These are phyloP conservation scores for Leccinum truebloodii DNA, from an alignment of 768 basidiomycete species.

Conservation along the genomic window DNA sequence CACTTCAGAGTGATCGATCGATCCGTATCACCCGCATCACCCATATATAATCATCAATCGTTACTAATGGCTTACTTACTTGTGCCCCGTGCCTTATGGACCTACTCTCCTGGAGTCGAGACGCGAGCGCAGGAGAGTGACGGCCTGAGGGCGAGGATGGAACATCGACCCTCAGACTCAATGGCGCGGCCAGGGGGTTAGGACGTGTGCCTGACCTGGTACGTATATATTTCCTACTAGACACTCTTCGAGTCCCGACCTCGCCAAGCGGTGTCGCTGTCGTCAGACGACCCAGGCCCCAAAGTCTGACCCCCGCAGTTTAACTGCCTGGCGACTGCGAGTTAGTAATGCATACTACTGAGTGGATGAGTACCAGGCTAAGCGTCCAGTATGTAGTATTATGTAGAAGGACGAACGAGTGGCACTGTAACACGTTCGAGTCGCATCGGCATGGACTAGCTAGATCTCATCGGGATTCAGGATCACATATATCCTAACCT, in stretches of 20 bases:
- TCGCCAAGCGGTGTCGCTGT: too few relatives aligned
- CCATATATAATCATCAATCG: neutral
- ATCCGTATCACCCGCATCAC: neutral
- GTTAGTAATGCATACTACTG: too few relatives aligned
- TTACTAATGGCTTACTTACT: neutral
- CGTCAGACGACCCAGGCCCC: too few relatives aligned
- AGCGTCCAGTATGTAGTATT: too few relatives aligned
- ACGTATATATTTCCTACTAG: neutral
- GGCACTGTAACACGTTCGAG: too few relatives aligned
- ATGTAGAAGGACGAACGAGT: too few relatives aligned
- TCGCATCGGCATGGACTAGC: too few relatives aligned
- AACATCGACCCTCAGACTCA: neutral
- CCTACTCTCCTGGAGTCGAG: neutral
- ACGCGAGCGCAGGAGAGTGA: neutral
- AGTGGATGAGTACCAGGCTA: too few relatives aligned
- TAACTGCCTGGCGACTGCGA: too few relatives aligned
- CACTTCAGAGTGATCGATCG: neutral
- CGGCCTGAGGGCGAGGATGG: neutral
- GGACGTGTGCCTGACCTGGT: neutral
- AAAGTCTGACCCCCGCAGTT: too few relatives aligned
- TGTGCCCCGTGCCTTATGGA: neutral
- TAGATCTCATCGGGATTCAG: too few relatives aligned
- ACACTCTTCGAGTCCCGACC: neutral
- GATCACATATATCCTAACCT: too few relatives aligned
- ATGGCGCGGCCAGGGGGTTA: neutral